Percentiles rank a stretch among this genome's conserved stretches.
These are phyloP conservation scores for Syncephalastrum racemosum DNA, from an alignment of 371 early-diverging fungal genomes.

Conservation along the genomic window DNA sequence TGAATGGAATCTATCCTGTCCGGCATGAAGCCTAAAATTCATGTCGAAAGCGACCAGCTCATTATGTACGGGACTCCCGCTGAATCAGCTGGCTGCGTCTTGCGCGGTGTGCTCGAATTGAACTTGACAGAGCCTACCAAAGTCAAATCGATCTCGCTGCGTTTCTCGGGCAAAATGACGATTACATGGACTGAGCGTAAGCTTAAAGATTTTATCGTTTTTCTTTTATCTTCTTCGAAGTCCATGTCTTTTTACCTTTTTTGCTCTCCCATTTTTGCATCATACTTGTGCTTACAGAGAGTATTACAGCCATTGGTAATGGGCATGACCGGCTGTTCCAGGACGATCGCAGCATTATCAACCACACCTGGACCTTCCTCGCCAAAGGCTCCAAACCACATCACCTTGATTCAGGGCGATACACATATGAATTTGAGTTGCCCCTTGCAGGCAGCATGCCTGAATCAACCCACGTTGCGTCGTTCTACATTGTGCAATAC, in stretches of 20 bases:
- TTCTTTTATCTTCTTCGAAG: no score
- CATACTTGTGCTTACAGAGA: not conserved
- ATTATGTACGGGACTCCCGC: conserved; percentile 37
- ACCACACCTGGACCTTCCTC: conserved; percentile 38
- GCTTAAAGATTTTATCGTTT: not conserved
- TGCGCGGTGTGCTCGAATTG: conserved; percentile 38
- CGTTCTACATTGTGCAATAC: conserved; percentile 38
- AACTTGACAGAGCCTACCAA: conserved; percentile 32
- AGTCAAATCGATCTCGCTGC: conserved; percentile 31
- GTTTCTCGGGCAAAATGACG: conserved; percentile 34
- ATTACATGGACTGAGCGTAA: conserved; percentile 44
- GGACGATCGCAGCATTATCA: conserved; percentile 31
- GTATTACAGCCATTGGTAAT: conserved; percentile 21
- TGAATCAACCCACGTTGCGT: conserved; percentile 35
- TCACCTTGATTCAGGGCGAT: conserved; percentile 25
- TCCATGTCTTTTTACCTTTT: no score
- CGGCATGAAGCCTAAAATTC: conserved; percentile 21
- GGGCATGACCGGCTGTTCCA: conserved; percentile 36
- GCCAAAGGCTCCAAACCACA: conserved; percentile 24
- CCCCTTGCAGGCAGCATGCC: conserved; percentile 38
- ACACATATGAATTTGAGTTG: conserved; percentile 42
- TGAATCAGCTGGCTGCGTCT: conserved; percentile 47
- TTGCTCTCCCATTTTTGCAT: not conserved
- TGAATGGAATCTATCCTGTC: conserved; percentile 14
- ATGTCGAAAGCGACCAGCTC: conserved; percentile 39